Conservation (phyloP, 2,329 filamentous ascomycete genomes). For the Beauveria brongniartii region DNA sequence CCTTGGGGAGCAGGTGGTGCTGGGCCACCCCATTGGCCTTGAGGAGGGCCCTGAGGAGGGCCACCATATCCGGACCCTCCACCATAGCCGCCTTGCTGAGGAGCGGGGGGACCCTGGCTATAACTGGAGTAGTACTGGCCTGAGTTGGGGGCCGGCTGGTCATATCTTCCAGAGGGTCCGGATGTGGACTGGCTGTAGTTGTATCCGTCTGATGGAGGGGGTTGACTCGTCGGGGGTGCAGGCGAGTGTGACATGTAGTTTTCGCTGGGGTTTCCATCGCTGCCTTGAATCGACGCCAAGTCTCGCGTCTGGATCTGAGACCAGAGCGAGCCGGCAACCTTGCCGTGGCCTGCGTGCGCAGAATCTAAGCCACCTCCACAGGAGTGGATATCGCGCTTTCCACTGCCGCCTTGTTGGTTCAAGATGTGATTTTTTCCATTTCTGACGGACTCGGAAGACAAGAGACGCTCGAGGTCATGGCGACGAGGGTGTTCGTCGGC, state of each 20-base stretch:
- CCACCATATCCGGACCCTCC: conserved; percentile 21
- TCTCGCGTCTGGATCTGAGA: conserved; percentile 53
- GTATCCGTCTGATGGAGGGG: conserved; percentile 26
- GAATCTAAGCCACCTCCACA: conserved; percentile 33
- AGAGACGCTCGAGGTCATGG: conserved; percentile 61
- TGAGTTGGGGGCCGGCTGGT: conserved; percentile 26
- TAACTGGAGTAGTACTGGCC: conserved; percentile 26
- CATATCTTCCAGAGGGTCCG: conserved; percentile 19
- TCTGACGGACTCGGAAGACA: conserved; percentile 77
- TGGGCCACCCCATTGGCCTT: conserved; percentile 15
- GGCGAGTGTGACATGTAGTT: conserved; percentile 33
- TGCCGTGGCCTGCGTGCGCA: conserved; percentile 44
- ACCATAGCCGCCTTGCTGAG: conserved; percentile 20
- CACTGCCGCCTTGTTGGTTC: conserved; percentile 23
- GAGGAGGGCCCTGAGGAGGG: conserved; percentile 13
- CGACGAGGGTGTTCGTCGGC: conserved; percentile 60
- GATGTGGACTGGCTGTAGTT: conserved; percentile 31
- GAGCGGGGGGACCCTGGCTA: conserved; percentile 20
- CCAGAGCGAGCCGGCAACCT: conserved; percentile 53
- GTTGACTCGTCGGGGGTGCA: conserved; percentile 24
- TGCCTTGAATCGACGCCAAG: conserved; percentile 44
- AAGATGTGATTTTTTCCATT: conserved; percentile 71
- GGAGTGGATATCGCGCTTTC: conserved; percentile 21
- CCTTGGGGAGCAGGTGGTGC: conserved; percentile 17
- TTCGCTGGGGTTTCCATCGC: conserved; percentile 30